Evolutionary conservation across 192 early-diverging fungal genomes (phyloP).

Genomic region (Powellomyces hirtus): DNA sequence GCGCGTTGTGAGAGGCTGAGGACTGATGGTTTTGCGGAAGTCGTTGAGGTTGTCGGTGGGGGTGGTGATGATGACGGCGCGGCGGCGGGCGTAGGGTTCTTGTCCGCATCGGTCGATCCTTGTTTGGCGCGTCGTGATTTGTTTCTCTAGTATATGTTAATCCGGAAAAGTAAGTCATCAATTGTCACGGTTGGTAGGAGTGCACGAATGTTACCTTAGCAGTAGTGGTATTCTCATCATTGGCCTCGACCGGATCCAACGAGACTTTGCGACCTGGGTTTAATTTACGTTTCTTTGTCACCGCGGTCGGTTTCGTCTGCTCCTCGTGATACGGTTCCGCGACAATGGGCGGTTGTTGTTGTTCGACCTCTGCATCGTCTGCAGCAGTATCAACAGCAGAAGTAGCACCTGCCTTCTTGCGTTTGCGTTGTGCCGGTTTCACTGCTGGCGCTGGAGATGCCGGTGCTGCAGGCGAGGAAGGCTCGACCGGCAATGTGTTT

Average conservation of each 20-base stretch:
- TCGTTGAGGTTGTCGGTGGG: no score
- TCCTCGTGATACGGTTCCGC: no score
- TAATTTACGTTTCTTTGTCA: conserved; percentile 8
- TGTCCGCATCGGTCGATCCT: no score
- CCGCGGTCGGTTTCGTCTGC: no score
- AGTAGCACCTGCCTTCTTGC: no score
- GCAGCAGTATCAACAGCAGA: no score
- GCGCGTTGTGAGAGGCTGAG: background rate
- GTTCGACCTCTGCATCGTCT: no score
- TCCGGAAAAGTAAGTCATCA: background rate
- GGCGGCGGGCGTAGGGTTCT: background rate
- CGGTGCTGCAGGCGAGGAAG: no score
- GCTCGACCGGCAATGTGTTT: no score
- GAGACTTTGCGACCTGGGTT: background rate
- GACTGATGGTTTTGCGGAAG: background rate
- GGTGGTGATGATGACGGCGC: background rate
- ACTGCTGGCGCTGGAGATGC: no score
- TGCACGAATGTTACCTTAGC: background rate
- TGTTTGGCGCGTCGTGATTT: background rate
- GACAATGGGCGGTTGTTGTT: no score
- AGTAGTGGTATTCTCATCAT: background rate
- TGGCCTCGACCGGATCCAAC: background rate
- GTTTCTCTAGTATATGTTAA: background rate
- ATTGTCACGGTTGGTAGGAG: background rate
- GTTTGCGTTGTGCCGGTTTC: no score